A percentile compares a stretch with the other conserved stretches of the same genome.
phyloP scores from a whole-genome alignment of 331 rosid genomes.

The Saraca asoca region DNA sequence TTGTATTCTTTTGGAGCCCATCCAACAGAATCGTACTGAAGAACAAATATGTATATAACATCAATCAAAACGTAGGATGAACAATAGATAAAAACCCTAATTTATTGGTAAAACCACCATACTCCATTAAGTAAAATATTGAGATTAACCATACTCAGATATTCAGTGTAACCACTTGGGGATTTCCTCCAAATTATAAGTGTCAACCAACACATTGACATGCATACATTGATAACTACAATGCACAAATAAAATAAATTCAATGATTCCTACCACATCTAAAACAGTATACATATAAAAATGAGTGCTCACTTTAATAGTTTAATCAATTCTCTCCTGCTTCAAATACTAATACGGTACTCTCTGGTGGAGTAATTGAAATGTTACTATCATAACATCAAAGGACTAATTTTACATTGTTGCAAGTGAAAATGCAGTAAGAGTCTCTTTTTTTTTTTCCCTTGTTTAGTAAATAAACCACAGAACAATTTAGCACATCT shows the following conservation, averaged over 20 bases:
- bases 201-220: conserved; percentile 4
- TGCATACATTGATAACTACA: not conserved
- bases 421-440: no score
- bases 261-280: not conserved
- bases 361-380: no score
- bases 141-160: conserved; percentile 21
- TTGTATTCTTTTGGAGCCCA: conserved; percentile 99
- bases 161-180: conserved; percentile 29
- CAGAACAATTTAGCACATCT: no score
- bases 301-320: no score
- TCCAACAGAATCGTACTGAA: conserved; percentile 92
- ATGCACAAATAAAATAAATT: not conserved
- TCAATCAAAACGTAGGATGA: conserved; percentile 9
- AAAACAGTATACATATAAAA: not conserved
- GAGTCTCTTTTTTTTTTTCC: no score
- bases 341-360: no score
- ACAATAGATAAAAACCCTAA: conserved; percentile 15
- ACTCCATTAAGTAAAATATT: not conserved
- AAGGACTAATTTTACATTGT: no score
- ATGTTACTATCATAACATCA: no score
- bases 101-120: not conserved
- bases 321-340: no score
- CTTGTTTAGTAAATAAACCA: no score
- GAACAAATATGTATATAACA: conserved; percentile 18
- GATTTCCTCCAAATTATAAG: not conserved